Percentiles rank a stretch among this genome's conserved stretches.
Evolutionary conservation across 805 yeast genomes (phyloP).

Genomic region (Monosporozyma yasuniensis): DNA sequence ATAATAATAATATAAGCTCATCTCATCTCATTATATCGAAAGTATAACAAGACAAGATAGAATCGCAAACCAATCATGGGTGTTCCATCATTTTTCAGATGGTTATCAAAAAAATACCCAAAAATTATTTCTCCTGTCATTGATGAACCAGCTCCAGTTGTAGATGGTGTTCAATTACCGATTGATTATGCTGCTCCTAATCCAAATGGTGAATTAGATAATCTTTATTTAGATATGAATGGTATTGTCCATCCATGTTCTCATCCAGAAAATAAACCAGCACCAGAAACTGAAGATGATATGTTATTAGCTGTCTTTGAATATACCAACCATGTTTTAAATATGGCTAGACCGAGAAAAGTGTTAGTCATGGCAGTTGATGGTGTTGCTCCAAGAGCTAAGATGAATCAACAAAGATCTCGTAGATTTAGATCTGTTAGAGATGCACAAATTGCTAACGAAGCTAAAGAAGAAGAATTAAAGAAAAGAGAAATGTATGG

Average conservation of each 20-base stretch:
- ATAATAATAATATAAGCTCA: background rate
- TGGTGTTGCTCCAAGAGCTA: slow-evolving; percentile 98
- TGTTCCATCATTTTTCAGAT: slow-evolving; percentile 95
- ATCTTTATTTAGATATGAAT: slow-evolving; percentile 92
- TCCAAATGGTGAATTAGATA: slow-evolving; percentile 94
- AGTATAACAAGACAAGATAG: background rate
- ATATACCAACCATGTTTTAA: slow-evolving; percentile 83
- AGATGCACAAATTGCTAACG: slow-evolving; percentile 76
- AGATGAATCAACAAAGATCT: slow-evolving; percentile 94
- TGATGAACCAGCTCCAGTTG: slow-evolving; percentile 54
- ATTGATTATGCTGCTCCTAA: slow-evolving; percentile 65
- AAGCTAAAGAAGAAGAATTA: slow-evolving; percentile 48
- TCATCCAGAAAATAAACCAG: slow-evolving; percentile 92
- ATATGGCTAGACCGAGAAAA: slow-evolving; percentile 93
- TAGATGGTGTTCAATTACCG: slow-evolving; percentile 58
- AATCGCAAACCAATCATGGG: slow-evolving; percentile 45
- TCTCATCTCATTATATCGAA: background rate
- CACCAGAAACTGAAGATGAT: slow-evolving; percentile 94
- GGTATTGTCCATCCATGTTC: slow-evolving; percentile 99
- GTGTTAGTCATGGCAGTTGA: slow-evolving; percentile 92
- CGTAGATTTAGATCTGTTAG: slow-evolving; percentile 87
- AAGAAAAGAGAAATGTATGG: slow-evolving; percentile 34
- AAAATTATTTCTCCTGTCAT: slow-evolving; percentile 85
- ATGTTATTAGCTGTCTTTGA: slow-evolving; percentile 91
- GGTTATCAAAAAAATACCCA: slow-evolving; percentile 90